A percentile compares a stretch with the other conserved stretches of the same genome.
These are phyloP conservation scores for Phialocephala sp. DNA, from an alignment of 2,329 filamentous ascomycete genomes.

Conservation along the genomic window DNA sequence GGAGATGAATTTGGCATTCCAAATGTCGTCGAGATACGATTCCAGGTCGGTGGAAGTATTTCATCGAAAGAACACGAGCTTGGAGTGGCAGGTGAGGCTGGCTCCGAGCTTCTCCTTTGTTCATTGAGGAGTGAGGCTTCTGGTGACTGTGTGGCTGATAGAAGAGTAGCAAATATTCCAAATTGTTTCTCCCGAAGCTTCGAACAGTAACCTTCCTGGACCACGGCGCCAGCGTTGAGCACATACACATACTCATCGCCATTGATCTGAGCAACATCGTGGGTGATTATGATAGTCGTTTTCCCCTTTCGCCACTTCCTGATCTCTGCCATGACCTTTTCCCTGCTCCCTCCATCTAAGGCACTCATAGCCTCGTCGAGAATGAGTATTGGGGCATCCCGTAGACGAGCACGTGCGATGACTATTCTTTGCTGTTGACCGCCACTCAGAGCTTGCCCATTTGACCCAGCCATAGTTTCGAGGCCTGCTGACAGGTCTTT, in stretches of 20 bases:
- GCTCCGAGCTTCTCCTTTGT: conserved; percentile 25
- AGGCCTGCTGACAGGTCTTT: conserved; percentile 70
- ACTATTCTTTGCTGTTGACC: conserved; percentile 85
- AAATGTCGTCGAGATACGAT: conserved; percentile 29
- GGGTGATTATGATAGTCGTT: conserved; percentile 92
- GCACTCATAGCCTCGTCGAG: conserved; percentile 90
- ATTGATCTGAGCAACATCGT: conserved; percentile 80
- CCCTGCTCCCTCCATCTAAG: conserved; percentile 74
- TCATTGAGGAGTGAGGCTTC: background rate
- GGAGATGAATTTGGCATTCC: conserved; percentile 14
- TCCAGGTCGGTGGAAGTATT: conserved; percentile 7
- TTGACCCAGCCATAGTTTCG: conserved; percentile 72
- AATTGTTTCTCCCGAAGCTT: conserved; percentile 54
- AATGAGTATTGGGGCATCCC: conserved; percentile 80
- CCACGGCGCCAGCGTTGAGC: conserved; percentile 70
- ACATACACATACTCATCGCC: conserved; percentile 80
- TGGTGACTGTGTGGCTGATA: conserved; percentile 33
- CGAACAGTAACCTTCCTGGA: conserved; percentile 70
- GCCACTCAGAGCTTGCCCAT: conserved; percentile 77
- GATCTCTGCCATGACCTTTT: conserved; percentile 74
- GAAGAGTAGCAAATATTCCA: conserved; percentile 55
- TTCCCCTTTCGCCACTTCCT: conserved; percentile 77
- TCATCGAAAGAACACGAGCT: conserved; percentile 16
- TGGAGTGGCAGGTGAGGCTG: conserved; percentile 18
- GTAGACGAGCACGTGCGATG: conserved; percentile 76